phyloP scores from a whole-genome alignment of 2,329 filamentous ascomycete species.

The Verticillium albo-atrum region DNA sequence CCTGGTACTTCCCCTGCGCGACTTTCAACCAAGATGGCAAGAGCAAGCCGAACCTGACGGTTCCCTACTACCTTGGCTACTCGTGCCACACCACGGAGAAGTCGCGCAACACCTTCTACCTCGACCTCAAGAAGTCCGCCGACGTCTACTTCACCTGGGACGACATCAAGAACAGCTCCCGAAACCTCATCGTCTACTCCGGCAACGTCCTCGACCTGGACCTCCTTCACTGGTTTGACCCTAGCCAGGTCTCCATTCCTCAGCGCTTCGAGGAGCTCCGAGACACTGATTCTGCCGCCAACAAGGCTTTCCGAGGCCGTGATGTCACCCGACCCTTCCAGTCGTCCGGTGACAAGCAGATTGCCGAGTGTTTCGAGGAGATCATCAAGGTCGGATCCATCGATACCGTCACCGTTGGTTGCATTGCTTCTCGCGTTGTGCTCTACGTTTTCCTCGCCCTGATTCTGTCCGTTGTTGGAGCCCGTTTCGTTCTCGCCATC shows the following conservation, averaged over 20 bases:
- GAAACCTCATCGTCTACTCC: conserved; percentile 92
- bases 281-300: conserved; percentile 55
- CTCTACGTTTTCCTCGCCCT: conserved; percentile 90
- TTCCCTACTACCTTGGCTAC: conserved; percentile 77
- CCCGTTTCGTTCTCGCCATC: conserved; percentile 84
- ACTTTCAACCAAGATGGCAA: conserved; percentile 94
- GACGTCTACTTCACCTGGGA: conserved; percentile 97
- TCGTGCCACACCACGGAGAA: conserved; percentile 74
- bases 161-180: conserved; percentile 81
- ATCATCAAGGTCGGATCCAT: conserved; percentile 95
- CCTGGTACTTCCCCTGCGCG: conserved; percentile 95
- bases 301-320: conserved; percentile 67
- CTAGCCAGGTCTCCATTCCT: conserved; percentile 70
- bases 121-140: conserved; percentile 59
- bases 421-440: conserved; percentile 95
- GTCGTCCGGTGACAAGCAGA: conserved; percentile 68
- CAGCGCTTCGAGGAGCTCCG: conserved; percentile 75
- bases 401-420: conserved; percentile 93
- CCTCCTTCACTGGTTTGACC: conserved; percentile 87
- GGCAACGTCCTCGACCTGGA: conserved; percentile 89
- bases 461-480: conserved; percentile 81
- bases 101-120: conserved; percentile 73
- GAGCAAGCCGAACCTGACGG: conserved; percentile 66
- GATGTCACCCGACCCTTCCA: conserved; percentile 90
- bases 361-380: conserved; percentile 83